phyloP scores from a whole-genome alignment of 1,284 basidiomycete species.

The Heterobasidion parviporum region DNA sequence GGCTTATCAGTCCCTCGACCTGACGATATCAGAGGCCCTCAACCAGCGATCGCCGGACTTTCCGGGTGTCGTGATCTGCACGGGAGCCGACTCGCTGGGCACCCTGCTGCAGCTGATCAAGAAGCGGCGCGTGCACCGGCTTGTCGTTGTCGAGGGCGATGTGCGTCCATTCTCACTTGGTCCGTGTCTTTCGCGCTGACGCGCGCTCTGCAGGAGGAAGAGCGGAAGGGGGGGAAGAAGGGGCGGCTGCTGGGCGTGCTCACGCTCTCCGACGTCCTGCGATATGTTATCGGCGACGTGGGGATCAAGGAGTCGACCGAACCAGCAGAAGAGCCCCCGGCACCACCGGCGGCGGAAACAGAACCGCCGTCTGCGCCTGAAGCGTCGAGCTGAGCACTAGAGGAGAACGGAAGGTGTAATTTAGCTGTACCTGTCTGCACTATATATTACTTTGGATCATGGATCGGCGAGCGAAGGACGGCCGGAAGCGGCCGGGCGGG shows the following conservation, averaged over 20 bases:
- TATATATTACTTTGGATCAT: neutral
- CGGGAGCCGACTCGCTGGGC: slow-evolving; percentile 88
- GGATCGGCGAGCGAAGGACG: no score
- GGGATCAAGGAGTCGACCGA: slow-evolving; percentile 25
- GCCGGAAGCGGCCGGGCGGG: no score
- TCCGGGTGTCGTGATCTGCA: slow-evolving; percentile 93
- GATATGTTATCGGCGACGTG: slow-evolving; percentile 72
- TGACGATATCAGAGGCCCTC: slow-evolving; percentile 92
- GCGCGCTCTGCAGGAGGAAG: slow-evolving; percentile 53
- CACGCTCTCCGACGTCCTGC: slow-evolving; percentile 85
- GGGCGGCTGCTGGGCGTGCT: slow-evolving; percentile 85
- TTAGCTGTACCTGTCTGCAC: neutral
- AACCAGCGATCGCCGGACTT: slow-evolving; percentile 90
- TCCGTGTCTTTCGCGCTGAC: slow-evolving; percentile 1
- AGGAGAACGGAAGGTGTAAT: neutral
- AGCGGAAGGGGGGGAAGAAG: slow-evolving; percentile 68
- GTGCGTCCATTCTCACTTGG: slow-evolving; percentile 28
- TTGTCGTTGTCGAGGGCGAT: slow-evolving; percentile 88
- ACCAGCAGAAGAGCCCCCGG: slow-evolving; percentile 8
- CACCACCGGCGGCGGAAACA: neutral
- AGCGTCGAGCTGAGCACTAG: neutral
- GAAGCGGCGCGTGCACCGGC: slow-evolving; percentile 86
- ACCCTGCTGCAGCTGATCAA: slow-evolving; percentile 90
- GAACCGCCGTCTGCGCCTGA: neutral
- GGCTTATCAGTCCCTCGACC: slow-evolving; percentile 89